Conservation (phyloP, 1,139 yeast genomes). For the Saccharomyces hybrid region DNA sequence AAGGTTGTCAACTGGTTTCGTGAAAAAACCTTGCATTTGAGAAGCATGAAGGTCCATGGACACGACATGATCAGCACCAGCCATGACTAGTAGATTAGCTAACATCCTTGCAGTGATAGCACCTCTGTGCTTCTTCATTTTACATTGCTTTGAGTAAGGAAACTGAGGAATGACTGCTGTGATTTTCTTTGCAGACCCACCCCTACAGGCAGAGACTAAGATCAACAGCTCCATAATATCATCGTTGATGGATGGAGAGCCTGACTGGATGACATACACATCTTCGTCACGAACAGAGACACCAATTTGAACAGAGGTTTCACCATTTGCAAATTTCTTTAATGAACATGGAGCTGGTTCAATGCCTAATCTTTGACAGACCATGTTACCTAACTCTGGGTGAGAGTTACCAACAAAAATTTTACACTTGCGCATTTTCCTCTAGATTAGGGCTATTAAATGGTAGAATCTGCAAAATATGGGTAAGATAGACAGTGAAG, state of each 20-base stretch:
- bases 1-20: slow-evolving; percentile 92
- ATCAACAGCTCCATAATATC: slow-evolving; percentile 94
- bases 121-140: slow-evolving; percentile 97
- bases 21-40: slow-evolving; percentile 98
- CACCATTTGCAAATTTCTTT: slow-evolving; percentile 91
- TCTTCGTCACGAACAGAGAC: slow-evolving; percentile 93
- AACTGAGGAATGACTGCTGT: slow-evolving; percentile 97
- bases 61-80: slow-evolving; percentile 98
- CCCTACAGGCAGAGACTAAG: slow-evolving; percentile 88
- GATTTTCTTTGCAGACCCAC: slow-evolving; percentile 93
- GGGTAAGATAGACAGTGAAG: neutral
- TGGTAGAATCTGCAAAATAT: neutral
- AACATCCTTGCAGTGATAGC: slow-evolving; percentile 99
- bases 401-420: slow-evolving; percentile 95
- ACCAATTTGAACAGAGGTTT: slow-evolving; percentile 93
- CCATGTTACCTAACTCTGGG: slow-evolving; percentile 84
- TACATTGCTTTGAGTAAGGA: slow-evolving; percentile 94
- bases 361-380: slow-evolving; percentile 85
- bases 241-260: slow-evolving; percentile 83
- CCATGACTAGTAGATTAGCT: slow-evolving; percentile 90
- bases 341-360: slow-evolving; percentile 92
- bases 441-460: slow-evolving; percentile 1
- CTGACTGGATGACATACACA: slow-evolving; percentile 90
- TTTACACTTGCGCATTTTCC: slow-evolving; percentile 85
- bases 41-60: slow-evolving; percentile 98